Conservation (phyloP, 179 eudicot species). For the Silene noctiflora region DNA sequence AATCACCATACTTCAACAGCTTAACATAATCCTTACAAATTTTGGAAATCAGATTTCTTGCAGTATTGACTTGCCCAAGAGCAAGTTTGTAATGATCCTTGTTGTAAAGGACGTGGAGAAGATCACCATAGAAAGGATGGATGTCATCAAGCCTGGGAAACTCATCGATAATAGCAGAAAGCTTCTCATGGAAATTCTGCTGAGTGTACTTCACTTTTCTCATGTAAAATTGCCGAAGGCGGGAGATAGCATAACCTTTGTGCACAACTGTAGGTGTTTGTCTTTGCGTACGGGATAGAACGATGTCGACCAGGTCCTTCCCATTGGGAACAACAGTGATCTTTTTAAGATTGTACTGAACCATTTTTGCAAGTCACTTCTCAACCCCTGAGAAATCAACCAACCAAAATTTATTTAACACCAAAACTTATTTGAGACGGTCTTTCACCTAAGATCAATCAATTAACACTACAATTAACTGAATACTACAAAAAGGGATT, state of each 20-base stretch:
- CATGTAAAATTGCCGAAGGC: slow-evolving; percentile 87
- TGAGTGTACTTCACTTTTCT: slow-evolving; percentile 87
- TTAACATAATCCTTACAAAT: slow-evolving; percentile 82
- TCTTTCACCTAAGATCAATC: neutral
- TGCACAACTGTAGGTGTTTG: slow-evolving; percentile 93
- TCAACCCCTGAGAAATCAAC: slow-evolving; percentile 7
- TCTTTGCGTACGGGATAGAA: slow-evolving; percentile 82
- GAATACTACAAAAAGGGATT: neutral
- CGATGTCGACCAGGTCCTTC: slow-evolving; percentile 81
- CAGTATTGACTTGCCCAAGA: slow-evolving; percentile 90
- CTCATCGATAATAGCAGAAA: slow-evolving; percentile 87
- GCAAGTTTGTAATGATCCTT: slow-evolving; percentile 98
- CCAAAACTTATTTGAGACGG: neutral
- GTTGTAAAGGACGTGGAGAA: slow-evolving; percentile 82
- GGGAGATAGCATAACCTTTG: slow-evolving; percentile 85
- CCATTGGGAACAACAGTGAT: slow-evolving; percentile 85
- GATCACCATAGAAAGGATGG: slow-evolving; percentile 94
- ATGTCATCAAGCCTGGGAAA: slow-evolving; percentile 85
- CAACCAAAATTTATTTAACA: neutral
- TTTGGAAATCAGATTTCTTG: slow-evolving; percentile 73
- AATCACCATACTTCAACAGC: slow-evolving; percentile 83
- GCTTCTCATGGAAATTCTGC: slow-evolving; percentile 74
- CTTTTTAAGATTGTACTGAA: slow-evolving; percentile 88
- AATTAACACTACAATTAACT: neutral
- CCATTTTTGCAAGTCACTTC: slow-evolving; percentile 44